Conservation (phyloP, 495 filamentous ascomycete genomes). For the Trichoderma orchidacearum region DNA sequence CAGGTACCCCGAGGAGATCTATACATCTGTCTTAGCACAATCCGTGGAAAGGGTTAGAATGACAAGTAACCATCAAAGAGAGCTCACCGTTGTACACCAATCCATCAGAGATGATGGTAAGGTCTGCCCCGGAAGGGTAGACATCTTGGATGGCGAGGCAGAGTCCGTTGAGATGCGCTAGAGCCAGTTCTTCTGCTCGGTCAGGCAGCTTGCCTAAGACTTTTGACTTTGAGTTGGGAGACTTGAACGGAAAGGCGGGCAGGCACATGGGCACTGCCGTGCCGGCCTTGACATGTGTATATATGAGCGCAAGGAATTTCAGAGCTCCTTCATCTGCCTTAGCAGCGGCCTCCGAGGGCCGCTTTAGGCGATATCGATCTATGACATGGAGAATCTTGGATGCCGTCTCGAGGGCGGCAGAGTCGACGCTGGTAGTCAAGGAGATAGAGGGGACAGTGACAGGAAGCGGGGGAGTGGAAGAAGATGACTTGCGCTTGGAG, state of each 20-base stretch:
- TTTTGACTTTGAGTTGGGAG: constrained; percentile 29
- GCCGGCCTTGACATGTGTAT: constrained; percentile 5
- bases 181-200: constrained; percentile 35
- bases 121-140: constrained; percentile 29
- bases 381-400: constrained; percentile 14
- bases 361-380: constrained; percentile 11
- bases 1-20: constrained; percentile 37
- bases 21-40: too few relatives aligned
- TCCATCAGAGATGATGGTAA: constrained; percentile 39
- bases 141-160: constrained; percentile 28
- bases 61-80: not conserved
- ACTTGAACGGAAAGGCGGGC: constrained; percentile 43
- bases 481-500: not conserved
- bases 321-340: constrained; percentile 5
- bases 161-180: constrained; percentile 28
- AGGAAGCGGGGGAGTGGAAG: not conserved
- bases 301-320: constrained; percentile 12
- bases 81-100: constrained; percentile 35
- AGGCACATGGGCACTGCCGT: constrained; percentile 21
- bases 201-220: constrained; percentile 35
- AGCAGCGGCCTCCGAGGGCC: not conserved
- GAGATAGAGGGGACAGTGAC: not conserved
- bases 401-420: constrained; percentile 8
- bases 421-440: constrained; percentile 3
- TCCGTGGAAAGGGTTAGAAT: too few relatives aligned